Base-by-base conservation (phyloP, 331 rosid species). In the Saraca asoca region DNA sequence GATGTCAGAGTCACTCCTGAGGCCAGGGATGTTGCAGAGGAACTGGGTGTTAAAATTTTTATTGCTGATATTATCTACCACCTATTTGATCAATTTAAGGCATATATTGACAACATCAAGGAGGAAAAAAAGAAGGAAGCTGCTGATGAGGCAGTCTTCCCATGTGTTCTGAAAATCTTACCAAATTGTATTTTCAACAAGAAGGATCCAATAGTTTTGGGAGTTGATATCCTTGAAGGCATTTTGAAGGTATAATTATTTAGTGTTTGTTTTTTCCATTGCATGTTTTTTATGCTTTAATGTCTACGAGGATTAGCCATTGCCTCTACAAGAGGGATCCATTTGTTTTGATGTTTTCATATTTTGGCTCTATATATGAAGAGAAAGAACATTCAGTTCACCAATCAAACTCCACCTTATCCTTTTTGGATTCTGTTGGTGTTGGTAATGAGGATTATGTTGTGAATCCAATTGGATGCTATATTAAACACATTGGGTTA, bases 121-220 rank as follows among this genome's bases (percentile, higher is more conserved):
- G 99, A 90, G 88, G 95, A 94, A 73, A 94, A 88, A 82, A 94
- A 88, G 92, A 90, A 29, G 78, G 99, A 94, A 81, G 68, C 96
- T 19, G 97, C 97, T 6, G 97, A 94, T 52, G 97, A 94, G 79
- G 99, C 95, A 51, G 96, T 94, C 52, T 94, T 94, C 79, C 99
- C 99, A 12, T 85, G 96, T 46, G 92, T 86, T 73, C 79, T 94
- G 64, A 77, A 81, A 70, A 88, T 88, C 73, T 64, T 90, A 68
- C 97, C 99, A 17, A 85, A 90, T 62, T 90, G 96, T 54, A 69
- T 90, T 76, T 94, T 94, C 87, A 88, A 88, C 80, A 94, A 90
- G 82, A 94, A 88, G 84, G 99, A 94, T 83, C 99, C 99, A 5
- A 94, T 94, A 77, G 84, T 94, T 69, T 85, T 94, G 89, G 99